Conservation (phyloP, 345 rosid species). For the Gossypium bickii region DNA sequence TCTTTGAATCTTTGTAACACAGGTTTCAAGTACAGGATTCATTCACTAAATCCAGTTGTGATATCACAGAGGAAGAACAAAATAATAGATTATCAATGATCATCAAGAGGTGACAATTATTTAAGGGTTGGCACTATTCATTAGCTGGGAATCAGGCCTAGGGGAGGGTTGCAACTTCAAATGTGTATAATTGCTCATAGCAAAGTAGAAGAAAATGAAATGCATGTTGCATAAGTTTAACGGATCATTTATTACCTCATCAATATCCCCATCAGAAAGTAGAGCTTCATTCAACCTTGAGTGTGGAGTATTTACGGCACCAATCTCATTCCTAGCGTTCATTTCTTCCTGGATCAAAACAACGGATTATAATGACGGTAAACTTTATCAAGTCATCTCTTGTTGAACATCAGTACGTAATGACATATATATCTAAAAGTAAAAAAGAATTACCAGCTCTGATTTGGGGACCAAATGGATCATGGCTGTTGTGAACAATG, state of each 20-base stretch:
- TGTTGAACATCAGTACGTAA: not conserved
- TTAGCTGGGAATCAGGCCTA: not conserved
- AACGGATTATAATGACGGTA: not conserved
- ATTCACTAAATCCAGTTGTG: not conserved
- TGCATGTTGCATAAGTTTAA: not conserved
- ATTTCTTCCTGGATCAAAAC: constrained; percentile 43
- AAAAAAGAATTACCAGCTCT: no score
- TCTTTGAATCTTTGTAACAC: not conserved
- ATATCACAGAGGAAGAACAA: not conserved
- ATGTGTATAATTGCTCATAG: not conserved
- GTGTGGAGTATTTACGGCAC: constrained; percentile 28
- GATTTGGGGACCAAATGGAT: no score
- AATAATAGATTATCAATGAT: not conserved
- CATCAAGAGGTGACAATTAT: not conserved
- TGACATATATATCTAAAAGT: not conserved
- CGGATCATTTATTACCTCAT: constrained; percentile 49
- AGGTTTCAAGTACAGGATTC: not conserved
- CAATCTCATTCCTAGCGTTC: constrained; percentile 35
- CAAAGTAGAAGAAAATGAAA: not conserved
- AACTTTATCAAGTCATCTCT: not conserved
- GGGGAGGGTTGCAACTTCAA: constrained; percentile 5
- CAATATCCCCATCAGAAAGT: constrained; percentile 30
- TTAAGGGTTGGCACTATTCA: not conserved
- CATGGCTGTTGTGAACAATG: no score
- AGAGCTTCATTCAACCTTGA: constrained; percentile 31